These are phyloP conservation scores for Astragalus glycyphyllos DNA, from an alignment of 306 rosid species.

Conservation along the genomic window DNA sequence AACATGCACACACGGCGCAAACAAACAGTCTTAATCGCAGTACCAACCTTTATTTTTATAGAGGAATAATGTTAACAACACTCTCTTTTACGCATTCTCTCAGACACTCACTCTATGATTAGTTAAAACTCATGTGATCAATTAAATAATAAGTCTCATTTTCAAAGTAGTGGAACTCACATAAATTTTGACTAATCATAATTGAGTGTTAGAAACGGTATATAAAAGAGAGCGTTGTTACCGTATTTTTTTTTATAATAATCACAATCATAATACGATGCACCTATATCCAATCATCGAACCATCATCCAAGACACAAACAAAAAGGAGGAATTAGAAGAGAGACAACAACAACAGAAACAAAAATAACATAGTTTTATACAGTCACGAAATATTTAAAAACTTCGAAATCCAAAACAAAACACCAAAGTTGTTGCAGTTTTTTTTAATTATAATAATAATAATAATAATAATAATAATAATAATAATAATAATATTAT, in stretches of 20 bases:
- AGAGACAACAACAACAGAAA: neutral
- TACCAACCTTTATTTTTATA: slow-evolving; percentile 22
- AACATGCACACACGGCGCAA: slow-evolving; percentile 8
- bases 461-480: too few species aligned
- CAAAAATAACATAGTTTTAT: slow-evolving; percentile 38
- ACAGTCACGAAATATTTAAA: slow-evolving; percentile 13
- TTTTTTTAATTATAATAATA: neutral
- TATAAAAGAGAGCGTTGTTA: too few species aligned
- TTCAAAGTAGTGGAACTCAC: too few species aligned
- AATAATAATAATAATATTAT: too few species aligned
- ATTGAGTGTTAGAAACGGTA: too few species aligned
- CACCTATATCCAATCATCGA: slow-evolving; percentile 27
- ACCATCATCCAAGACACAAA: slow-evolving; percentile 3
- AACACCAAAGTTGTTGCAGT: neutral
- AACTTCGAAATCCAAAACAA: neutral
- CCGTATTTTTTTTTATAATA: neutral
- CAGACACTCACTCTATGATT: too few species aligned
- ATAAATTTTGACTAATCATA: too few species aligned
- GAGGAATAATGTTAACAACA: too few species aligned
- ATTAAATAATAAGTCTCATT: too few species aligned
- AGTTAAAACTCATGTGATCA: too few species aligned
- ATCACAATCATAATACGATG: slow-evolving; percentile 17
- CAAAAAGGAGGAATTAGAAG: neutral
- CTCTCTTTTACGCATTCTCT: too few species aligned
- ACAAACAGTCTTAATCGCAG: neutral